Conservation (phyloP, 1,284 basidiomycete genomes). For the Sporisorium reilianum region DNA sequence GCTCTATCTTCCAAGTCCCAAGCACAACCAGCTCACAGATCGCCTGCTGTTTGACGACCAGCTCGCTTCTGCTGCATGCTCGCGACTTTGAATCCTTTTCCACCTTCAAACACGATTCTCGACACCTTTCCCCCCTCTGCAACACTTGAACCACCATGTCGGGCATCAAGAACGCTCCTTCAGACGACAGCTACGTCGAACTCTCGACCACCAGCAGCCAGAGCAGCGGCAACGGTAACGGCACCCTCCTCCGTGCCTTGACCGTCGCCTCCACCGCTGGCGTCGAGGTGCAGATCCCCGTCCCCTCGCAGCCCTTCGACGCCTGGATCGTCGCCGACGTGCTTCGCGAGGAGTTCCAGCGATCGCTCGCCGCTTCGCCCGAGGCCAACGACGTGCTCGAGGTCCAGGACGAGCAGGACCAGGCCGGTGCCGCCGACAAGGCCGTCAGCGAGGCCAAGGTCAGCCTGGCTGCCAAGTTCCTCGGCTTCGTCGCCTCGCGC, state of each 20-base stretch:
- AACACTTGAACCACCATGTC: slow-evolving; percentile 26
- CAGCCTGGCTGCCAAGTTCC: slow-evolving; percentile 67
- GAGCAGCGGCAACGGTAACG: slow-evolving; percentile 46
- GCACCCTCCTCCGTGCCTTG: slow-evolving; percentile 39
- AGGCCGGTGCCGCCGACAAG: slow-evolving; percentile 42
- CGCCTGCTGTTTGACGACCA: slow-evolving; percentile 49
- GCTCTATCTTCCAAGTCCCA: background rate
- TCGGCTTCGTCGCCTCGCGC: slow-evolving; percentile 72
- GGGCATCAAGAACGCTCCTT: slow-evolving; percentile 41
- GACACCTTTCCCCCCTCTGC: background rate
- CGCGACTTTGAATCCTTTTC: background rate
- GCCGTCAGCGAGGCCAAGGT: slow-evolving; percentile 47
- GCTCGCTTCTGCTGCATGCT: slow-evolving; percentile 21
- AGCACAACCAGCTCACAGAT: slow-evolving; percentile 12
- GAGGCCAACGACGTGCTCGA: slow-evolving; percentile 48
- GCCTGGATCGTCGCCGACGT: slow-evolving; percentile 64
- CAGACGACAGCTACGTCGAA: slow-evolving; percentile 52
- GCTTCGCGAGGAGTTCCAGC: slow-evolving; percentile 61
- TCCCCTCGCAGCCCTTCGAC: slow-evolving; percentile 58
- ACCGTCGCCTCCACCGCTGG: slow-evolving; percentile 38
- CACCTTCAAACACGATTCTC: background rate
- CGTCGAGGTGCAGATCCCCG: slow-evolving; percentile 56
- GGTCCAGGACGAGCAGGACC: slow-evolving; percentile 60
- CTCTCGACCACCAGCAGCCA: slow-evolving; percentile 48
- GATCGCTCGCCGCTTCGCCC: slow-evolving; percentile 55